Evolutionary conservation across 2,329 filamentous ascomycete genomes (phyloP).

Genomic region (Huntiella moniliformis): DNA sequence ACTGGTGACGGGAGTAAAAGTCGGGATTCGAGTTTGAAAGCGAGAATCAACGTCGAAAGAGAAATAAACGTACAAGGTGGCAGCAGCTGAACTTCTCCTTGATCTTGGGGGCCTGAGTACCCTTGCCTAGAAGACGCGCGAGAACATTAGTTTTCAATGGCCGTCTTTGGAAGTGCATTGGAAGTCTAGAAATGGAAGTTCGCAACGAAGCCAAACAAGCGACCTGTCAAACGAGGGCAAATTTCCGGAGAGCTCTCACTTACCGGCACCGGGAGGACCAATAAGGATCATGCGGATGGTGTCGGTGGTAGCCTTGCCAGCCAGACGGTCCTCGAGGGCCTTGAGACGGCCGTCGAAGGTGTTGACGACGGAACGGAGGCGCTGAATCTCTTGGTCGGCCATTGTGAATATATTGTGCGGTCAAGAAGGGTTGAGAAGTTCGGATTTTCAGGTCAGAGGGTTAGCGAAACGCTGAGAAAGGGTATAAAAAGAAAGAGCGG

Average conservation of each 20-base stretch:
- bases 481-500: no score
- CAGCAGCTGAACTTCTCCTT: conserved; percentile 97
- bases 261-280: conserved; percentile 92
- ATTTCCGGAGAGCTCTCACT: conserved; percentile 17
- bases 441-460: no score
- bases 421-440: no score
- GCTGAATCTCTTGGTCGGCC: conserved; percentile 72
- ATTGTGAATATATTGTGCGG: conserved; percentile 34
- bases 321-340: conserved; percentile 60
- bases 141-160: no score
- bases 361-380: conserved; percentile 67
- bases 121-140: conserved; percentile 52
- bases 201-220: neutral
- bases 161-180: no score
- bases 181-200: neutral
- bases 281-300: conserved; percentile 93
- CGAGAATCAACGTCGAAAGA: neutral
- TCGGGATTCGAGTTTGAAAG: neutral
- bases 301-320: conserved; percentile 35
- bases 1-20: neutral
- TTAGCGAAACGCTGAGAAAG: no score
- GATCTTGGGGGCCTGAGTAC: conserved; percentile 92
- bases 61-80: conserved; percentile 50
- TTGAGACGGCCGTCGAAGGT: conserved; percentile 73
- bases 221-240: neutral